phyloP scores from a whole-genome alignment of 768 basidiomycete genomes.

The Leccinum fibrillosum region DNA sequence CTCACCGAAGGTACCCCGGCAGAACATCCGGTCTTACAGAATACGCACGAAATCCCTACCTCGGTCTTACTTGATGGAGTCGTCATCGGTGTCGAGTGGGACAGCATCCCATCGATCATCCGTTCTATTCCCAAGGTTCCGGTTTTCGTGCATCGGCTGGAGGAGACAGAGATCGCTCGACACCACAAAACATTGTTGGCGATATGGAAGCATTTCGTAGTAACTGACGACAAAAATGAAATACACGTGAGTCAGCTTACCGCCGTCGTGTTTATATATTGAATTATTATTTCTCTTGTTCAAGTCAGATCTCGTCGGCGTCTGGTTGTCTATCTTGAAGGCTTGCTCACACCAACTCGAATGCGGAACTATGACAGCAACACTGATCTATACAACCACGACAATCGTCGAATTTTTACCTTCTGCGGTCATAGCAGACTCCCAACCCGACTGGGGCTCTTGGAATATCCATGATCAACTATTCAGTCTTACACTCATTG shows the following conservation, averaged over 20 bases:
- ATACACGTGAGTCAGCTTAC: slow-evolving; percentile 24
- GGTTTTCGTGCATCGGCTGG: slow-evolving; percentile 30
- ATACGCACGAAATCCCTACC: slow-evolving; percentile 26
- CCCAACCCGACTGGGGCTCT: slow-evolving; percentile 19
- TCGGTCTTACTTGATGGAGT: slow-evolving; percentile 44
- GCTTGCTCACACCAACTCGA: slow-evolving; percentile 44
- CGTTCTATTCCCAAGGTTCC: slow-evolving; percentile 25
- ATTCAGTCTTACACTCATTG: slow-evolving; percentile 37
- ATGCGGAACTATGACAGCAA: slow-evolving; percentile 31
- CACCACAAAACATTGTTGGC: slow-evolving; percentile 39
- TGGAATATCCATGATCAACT: slow-evolving; percentile 32
- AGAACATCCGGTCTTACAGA: slow-evolving; percentile 1
- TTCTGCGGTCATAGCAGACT: background rate
- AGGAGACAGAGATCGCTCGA: slow-evolving; percentile 36
- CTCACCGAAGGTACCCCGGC: slow-evolving; percentile 29
- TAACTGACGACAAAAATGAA: slow-evolving; percentile 13
- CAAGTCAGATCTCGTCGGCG: slow-evolving; percentile 39
- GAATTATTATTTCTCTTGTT: background rate
- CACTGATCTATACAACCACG: slow-evolving; percentile 33
- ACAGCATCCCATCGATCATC: slow-evolving; percentile 27
- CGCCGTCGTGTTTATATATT: background rate
- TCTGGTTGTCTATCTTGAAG: slow-evolving; percentile 60
- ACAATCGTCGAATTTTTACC: slow-evolving; percentile 38
- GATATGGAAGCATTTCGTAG: slow-evolving; percentile 36
- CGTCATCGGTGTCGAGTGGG: slow-evolving; percentile 29